Conservation (phyloP, 352 stramenopile species). For the Globisporangium irregulare region DNA sequence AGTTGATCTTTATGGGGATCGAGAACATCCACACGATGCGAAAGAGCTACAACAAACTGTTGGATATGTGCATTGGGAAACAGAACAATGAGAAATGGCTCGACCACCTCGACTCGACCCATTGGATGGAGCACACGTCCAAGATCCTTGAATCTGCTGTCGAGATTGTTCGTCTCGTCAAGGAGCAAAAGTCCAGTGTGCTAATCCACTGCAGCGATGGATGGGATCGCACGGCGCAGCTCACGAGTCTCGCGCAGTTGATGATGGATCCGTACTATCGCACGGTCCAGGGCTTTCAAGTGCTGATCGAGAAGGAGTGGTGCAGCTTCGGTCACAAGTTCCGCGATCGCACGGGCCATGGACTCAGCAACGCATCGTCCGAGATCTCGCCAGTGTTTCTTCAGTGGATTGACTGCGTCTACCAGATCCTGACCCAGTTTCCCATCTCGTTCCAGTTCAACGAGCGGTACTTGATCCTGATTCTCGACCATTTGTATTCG, state of each 20-base stretch:
- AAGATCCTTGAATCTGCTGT: conserved; percentile 77
- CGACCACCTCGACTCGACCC: conserved; percentile 66
- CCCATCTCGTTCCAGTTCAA: conserved; percentile 86
- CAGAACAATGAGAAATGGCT: conserved; percentile 77
- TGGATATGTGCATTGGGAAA: conserved; percentile 62
- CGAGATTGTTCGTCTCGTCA: conserved; percentile 81
- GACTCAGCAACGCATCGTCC: conserved; percentile 63
- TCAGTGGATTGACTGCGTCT: conserved; percentile 89
- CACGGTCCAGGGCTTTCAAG: conserved; percentile 80
- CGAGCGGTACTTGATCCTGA: conserved; percentile 74
- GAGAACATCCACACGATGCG: conserved; percentile 93
- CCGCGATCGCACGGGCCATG: conserved; percentile 63
- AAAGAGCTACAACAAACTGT: conserved; percentile 76
- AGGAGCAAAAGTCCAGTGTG: conserved; percentile 88
- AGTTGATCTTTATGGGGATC: conserved; percentile 89
- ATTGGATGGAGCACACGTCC: conserved; percentile 78
- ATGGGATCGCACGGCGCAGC: conserved; percentile 95
- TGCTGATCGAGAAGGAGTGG: conserved; percentile 90
- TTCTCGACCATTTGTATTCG: conserved; percentile 81
- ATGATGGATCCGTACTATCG: conserved; percentile 91
- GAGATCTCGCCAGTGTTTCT: conserved; percentile 97
- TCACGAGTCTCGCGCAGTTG: conserved; percentile 78
- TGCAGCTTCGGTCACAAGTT: conserved; percentile 90
- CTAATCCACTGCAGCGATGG: conserved; percentile 98
- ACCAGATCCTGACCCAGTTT: conserved; percentile 74